Evolutionary conservation across 805 yeast genomes (phyloP).

Genomic region (Scheffersomyces stipitis): DNA sequence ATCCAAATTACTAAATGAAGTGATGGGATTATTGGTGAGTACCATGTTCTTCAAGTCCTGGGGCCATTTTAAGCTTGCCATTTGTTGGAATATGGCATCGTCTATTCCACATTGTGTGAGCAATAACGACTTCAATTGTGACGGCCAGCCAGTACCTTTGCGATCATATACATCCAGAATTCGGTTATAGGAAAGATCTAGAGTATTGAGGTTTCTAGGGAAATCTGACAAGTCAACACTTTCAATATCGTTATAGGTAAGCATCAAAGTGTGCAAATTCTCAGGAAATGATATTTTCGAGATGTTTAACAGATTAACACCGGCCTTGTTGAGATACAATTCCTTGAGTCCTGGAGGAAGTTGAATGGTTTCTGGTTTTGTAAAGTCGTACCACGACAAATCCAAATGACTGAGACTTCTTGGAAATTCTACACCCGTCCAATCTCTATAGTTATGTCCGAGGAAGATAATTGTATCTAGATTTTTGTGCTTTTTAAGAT

Average conservation of each 20-base stretch:
- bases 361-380: conserved; percentile 21
- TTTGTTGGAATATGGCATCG: conserved; percentile 14
- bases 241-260: conserved; percentile 27
- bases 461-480: conserved; percentile 29
- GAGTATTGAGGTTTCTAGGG: conserved; percentile 27
- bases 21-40: conserved; percentile 22
- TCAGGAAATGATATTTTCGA: conserved; percentile 16
- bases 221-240: conserved; percentile 21
- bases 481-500: conserved; percentile 9
- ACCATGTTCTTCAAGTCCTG: conserved; percentile 16
- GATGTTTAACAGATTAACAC: conserved; percentile 13
- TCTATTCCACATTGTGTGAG: conserved; percentile 21
- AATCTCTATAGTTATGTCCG: conserved; percentile 30
- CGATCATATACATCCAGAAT: conserved; percentile 12
- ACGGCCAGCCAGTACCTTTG: conserved; percentile 22
- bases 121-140: conserved; percentile 20
- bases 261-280: conserved; percentile 29
- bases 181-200: conserved; percentile 28
- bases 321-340: conserved; percentile 32
- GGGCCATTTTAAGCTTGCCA: conserved; percentile 25
- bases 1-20: conserved; percentile 13
- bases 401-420: conserved; percentile 26
- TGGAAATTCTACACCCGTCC: conserved; percentile 31
- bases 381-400: conserved; percentile 32
- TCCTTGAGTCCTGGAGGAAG: conserved; percentile 23